phyloP scores from a whole-genome alignment of 495 filamentous ascomycete species.

The Melanomma pulvis-pyrius region DNA sequence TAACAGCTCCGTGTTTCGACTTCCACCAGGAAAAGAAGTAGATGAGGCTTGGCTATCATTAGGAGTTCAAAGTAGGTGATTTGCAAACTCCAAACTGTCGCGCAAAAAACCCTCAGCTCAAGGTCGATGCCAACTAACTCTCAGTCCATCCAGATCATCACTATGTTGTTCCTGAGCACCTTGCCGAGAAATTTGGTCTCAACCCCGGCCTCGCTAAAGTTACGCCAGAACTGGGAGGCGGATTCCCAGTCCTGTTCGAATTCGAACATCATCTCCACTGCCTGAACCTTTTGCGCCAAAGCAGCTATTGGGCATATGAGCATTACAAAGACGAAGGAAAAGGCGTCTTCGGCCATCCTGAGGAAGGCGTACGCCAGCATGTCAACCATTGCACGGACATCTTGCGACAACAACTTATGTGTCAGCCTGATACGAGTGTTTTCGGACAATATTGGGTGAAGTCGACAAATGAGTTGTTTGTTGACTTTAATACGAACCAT shows the following conservation, averaged over 20 bases:
- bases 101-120: too few species aligned
- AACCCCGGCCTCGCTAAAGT: conserved; percentile 55
- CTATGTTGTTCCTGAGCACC: conserved; percentile 15
- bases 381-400: conserved; percentile 61
- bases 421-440: conserved; percentile 55
- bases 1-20: too few species aligned
- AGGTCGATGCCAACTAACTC: too few species aligned
- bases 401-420: conserved; percentile 60
- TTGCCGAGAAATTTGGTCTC: conserved; percentile 44
- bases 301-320: conserved; percentile 60
- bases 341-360: conserved; percentile 56
- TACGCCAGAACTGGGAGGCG: conserved; percentile 56
- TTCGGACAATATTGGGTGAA: conserved; percentile 51
- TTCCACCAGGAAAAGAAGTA: too few species aligned
- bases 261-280: conserved; percentile 63
- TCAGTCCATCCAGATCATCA: conserved; percentile 31
- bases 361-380: conserved; percentile 54
- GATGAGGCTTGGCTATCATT: too few species aligned
- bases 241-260: conserved; percentile 58
- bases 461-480: too few species aligned
- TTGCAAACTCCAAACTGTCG: too few species aligned
- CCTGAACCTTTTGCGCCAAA: conserved; percentile 59
- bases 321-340: conserved; percentile 54
- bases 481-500: too few species aligned
- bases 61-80: too few species aligned